These are phyloP conservation scores for Colletotrichum trifolii DNA, from an alignment of 2,329 filamentous ascomycete species.

Conservation along the genomic window DNA sequence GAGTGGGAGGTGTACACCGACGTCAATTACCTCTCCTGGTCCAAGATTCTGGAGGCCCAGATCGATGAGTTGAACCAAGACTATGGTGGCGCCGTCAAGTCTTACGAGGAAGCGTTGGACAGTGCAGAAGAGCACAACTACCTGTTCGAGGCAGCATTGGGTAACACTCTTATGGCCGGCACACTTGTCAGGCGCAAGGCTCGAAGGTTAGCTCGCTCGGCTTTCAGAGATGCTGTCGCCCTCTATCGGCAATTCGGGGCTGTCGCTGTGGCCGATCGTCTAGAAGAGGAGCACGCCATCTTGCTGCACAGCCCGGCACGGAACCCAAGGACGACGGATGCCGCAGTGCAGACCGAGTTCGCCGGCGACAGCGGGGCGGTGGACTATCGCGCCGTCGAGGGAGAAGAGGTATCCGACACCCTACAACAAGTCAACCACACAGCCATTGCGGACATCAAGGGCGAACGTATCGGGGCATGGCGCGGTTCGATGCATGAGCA, in stretches of 20 bases:
- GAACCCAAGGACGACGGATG: constrained; percentile 70
- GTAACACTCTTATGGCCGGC: constrained; percentile 79
- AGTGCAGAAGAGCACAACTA: constrained; percentile 76
- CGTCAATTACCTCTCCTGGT: constrained; percentile 79
- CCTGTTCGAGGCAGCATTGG: constrained; percentile 77
- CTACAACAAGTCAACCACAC: constrained; percentile 55
- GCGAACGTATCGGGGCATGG: constrained; percentile 72
- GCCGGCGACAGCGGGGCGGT: constrained; percentile 65
- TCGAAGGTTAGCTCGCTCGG: constrained; percentile 74
- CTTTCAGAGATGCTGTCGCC: constrained; percentile 73
- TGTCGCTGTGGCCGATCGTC: constrained; percentile 73
- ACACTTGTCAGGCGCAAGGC: constrained; percentile 74
- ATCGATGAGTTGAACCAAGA: constrained; percentile 70
- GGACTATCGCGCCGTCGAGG: constrained; percentile 61
- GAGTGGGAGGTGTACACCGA: constrained; percentile 72
- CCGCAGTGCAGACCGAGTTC: constrained; percentile 77
- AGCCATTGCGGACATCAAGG: constrained; percentile 61
- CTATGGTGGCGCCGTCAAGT: constrained; percentile 67
- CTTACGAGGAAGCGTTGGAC: constrained; percentile 78
- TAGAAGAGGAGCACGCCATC: constrained; percentile 75
- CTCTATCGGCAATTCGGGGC: constrained; percentile 78
- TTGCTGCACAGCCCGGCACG: constrained; percentile 72
- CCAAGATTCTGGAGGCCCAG: constrained; percentile 75
- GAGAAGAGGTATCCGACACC: constrained; percentile 55
- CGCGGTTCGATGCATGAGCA: constrained; percentile 67